Evolutionary conservation across 768 basidiomycete species (phyloP).

Genomic region (Candolleomyces efflorescens): DNA sequence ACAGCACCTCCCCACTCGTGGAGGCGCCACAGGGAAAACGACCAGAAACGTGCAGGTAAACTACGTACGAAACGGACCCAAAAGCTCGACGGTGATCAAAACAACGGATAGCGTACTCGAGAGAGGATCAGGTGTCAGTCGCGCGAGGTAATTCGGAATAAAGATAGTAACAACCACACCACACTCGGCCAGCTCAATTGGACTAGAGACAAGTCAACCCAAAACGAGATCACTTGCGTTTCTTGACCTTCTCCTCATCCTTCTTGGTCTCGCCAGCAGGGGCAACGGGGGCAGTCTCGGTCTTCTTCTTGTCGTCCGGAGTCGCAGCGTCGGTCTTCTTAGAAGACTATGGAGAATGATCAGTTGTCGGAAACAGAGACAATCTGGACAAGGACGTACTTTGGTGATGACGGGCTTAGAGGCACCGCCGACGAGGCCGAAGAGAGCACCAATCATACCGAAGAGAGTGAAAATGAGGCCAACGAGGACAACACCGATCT

Average conservation of each 20-base stretch:
- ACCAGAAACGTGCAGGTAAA: background rate
- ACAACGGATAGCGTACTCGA: background rate
- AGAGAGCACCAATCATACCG: conserved; percentile 77
- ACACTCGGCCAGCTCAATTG: conserved; percentile 1
- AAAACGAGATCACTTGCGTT: conserved; percentile 42
- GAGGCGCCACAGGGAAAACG: background rate
- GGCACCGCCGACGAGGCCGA: conserved; percentile 72
- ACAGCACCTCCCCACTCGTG: conserved; percentile 3
- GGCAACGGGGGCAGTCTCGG: conserved; percentile 61
- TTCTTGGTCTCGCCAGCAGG: conserved; percentile 73
- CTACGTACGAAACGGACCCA: background rate
- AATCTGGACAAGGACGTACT: conserved; percentile 31
- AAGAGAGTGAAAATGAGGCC: conserved; percentile 76
- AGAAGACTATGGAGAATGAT: conserved; percentile 39
- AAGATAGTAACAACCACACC: background rate
- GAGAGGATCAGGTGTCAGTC: background rate
- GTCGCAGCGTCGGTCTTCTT: conserved; percentile 75
- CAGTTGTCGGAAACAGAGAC: conserved; percentile 6
- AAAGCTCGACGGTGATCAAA: background rate
- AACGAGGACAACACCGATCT: conserved; percentile 76
- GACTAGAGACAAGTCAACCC: conserved; percentile 6
- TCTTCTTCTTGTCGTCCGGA: conserved; percentile 62
- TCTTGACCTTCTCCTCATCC: conserved; percentile 65
- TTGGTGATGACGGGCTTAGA: conserved; percentile 71
- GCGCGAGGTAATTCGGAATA: background rate